A percentile compares a stretch with the other conserved stretches of the same genome.
Evolutionary conservation across 1,284 basidiomycete genomes (phyloP).

Genomic region (Taiwanofungus camphoratus): DNA sequence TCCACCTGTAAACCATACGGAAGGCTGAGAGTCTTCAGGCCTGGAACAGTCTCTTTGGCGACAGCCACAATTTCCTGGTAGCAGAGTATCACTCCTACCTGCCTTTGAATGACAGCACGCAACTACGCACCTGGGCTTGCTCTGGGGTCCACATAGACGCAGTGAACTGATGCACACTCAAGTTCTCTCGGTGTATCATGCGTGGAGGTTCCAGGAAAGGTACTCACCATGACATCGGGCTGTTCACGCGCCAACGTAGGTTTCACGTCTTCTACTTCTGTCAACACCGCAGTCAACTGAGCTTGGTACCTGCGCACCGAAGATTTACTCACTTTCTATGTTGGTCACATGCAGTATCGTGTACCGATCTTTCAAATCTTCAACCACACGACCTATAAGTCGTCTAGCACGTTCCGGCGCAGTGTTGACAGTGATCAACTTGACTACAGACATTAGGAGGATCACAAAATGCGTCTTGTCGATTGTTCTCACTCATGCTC

Average conservation of each 20-base stretch:
- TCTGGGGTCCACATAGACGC: slow-evolving; percentile 23
- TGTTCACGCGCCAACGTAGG: slow-evolving; percentile 14
- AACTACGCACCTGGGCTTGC: slow-evolving; percentile 13
- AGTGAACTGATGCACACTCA: slow-evolving; percentile 14
- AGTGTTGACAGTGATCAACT: slow-evolving; percentile 21
- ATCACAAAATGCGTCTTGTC: too few species aligned
- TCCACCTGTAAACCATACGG: slow-evolving; percentile 18
- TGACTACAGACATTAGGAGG: slow-evolving; percentile 7
- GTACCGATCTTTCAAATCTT: slow-evolving; percentile 18
- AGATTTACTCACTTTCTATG: slow-evolving; percentile 15
- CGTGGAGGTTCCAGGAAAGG: not conserved
- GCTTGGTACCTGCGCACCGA: too few species aligned
- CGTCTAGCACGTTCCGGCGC: slow-evolving; percentile 21
- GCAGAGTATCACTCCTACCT: not conserved
- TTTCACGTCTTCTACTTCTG: slow-evolving; percentile 17
- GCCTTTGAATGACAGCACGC: not conserved
- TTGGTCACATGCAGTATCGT: slow-evolving; percentile 18
- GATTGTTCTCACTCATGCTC: too few species aligned
- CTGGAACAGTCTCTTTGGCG: slow-evolving; percentile 14
- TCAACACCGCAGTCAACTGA: not conserved
- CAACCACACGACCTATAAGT: slow-evolving; percentile 18
- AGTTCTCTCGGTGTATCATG: too few species aligned
- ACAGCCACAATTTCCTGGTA: slow-evolving; percentile 18
- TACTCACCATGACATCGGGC: slow-evolving; percentile 17
- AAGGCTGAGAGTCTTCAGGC: slow-evolving; percentile 20